Evolutionary conservation across 306 rosid species (phyloP), one percentile per base, ranked within the genome.

Genomic region (Begonia loranthoides): DNA sequence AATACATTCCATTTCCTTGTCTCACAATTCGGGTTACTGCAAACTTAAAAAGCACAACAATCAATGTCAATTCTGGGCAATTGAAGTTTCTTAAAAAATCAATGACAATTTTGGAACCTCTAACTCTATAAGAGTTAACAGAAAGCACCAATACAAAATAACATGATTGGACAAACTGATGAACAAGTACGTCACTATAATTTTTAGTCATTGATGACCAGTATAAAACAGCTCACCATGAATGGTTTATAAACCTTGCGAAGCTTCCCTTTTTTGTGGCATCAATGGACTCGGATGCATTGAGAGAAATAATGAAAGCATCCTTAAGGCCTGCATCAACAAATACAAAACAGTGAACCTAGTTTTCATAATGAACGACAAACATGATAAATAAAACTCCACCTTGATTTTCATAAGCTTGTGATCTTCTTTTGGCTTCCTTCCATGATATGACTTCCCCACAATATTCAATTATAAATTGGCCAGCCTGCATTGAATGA

Each of bases 381-480:
- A 4, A 48, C 22, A 16, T 15, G 46, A 50, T 28, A 36, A 52
- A 58, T 56, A 63, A 50, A 41, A 53, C 48, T 50, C 54, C 65
- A 89, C 97, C 97, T 79, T 82, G 85, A 70, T 15, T 49, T 63
- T 85, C 95, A 65, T 90, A 85, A 56, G 80, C 78, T 10, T 85
- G 95, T 40, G 97, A 76, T 78, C 95, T 80, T 54, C 76, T 72
- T 55, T 85, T 90, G 50, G 97, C 97, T 78, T 90, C 95, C 64
- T 85, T 90, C 80, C 94, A 85, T 40, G 95, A 82, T 59, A 90
- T 90, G 47, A 90, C 94, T 80, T 90, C 97, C 71, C 97, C 97
- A 61, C 87, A 82, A 68, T 85, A 90, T 71, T 90, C 97, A 24
- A 82, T 90, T 57, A 90, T 61, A 74, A 90, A 85, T 36, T 76